A percentile compares a stretch with the other conserved stretches of the same genome.
Conservation (phyloP, 371 early-diverging fungal genomes). For the Mucor mucedo region DNA sequence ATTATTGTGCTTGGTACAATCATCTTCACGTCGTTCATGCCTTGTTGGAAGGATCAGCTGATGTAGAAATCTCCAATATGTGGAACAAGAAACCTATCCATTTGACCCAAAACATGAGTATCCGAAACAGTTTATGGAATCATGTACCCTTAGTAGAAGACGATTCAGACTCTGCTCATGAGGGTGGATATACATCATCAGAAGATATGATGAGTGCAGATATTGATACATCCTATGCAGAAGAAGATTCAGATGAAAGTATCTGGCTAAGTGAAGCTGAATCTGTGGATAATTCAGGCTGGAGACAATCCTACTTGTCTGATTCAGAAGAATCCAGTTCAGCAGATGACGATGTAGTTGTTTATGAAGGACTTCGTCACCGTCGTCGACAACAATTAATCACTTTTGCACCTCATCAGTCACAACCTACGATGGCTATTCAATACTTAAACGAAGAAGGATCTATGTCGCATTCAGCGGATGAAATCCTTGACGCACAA, state of each 20-base stretch:
- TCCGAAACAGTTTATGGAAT: constrained; percentile 25
- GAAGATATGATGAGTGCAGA: constrained; percentile 40
- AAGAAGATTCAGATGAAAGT: constrained; percentile 23
- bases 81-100: constrained; percentile 39
- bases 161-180: constrained; percentile 20
- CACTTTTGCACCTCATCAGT: not conserved
- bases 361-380: constrained; percentile 33
- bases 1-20: constrained; percentile 23
- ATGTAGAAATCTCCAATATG: constrained; percentile 33
- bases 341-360: not conserved
- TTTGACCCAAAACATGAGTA: constrained; percentile 22
- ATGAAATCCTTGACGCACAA: constrained; percentile 34
- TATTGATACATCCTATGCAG: constrained; percentile 40
- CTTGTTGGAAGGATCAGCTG: constrained; percentile 34
- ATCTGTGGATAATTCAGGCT: not conserved
- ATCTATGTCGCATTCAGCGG: constrained; percentile 17
- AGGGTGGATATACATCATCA: not conserved
- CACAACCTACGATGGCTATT: constrained; percentile 15
- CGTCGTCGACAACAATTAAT: constrained; percentile 13
- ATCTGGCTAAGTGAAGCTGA: constrained; percentile 37
- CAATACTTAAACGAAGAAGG: constrained; percentile 35
- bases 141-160: constrained; percentile 17
- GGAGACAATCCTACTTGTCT: constrained; percentile 22
- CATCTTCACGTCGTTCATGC: constrained; percentile 31
- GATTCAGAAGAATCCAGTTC: constrained; percentile 32